phyloP scores from a whole-genome alignment of 495 filamentous ascomycete genomes.

The Oleoguttula mirabilis region DNA sequence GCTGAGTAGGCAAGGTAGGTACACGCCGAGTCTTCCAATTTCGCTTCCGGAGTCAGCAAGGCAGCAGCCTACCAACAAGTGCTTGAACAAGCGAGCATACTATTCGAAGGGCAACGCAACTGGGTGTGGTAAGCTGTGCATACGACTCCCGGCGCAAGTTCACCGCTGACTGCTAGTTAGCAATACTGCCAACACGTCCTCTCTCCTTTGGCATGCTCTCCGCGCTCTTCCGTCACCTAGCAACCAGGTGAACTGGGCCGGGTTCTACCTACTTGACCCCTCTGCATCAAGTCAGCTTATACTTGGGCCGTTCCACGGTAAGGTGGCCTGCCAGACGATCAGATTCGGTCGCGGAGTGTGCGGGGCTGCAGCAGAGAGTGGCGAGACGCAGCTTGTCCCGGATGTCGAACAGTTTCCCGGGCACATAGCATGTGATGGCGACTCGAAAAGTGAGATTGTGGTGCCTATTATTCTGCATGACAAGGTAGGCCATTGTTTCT shows the following conservation, averaged over 20 bases:
- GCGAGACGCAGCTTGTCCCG: conserved; percentile 55
- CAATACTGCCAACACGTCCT: conserved; percentile 74
- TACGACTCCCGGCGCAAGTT: neutral
- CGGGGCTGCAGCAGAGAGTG: conserved; percentile 56
- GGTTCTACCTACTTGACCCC: conserved; percentile 72
- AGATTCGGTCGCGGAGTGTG: conserved; percentile 71
- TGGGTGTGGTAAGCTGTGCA: conserved; percentile 47
- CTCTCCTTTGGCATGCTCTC: conserved; percentile 78
- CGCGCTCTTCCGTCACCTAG: conserved; percentile 65
- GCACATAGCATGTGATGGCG: conserved; percentile 84
- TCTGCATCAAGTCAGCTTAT: conserved; percentile 41
- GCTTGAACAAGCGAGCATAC: conserved; percentile 52
- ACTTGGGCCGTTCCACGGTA: conserved; percentile 79
- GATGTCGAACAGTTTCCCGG: conserved; percentile 71
- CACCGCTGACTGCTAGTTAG: conserved; percentile 33
- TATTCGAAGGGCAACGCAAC: conserved; percentile 71
- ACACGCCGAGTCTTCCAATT: conserved; percentile 76
- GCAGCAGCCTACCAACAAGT: conserved; percentile 66
- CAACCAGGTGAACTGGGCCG: conserved; percentile 72
- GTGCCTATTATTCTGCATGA: conserved; percentile 58
- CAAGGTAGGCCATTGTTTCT: no score
- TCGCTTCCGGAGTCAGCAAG: conserved; percentile 53
- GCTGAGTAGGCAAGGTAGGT: conserved; percentile 57
- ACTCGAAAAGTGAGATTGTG: conserved; percentile 78
- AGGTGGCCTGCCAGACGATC: conserved; percentile 80